phyloP scores from a whole-genome alignment of 2,329 filamentous ascomycete species.

The Aspergillus sergii region DNA sequence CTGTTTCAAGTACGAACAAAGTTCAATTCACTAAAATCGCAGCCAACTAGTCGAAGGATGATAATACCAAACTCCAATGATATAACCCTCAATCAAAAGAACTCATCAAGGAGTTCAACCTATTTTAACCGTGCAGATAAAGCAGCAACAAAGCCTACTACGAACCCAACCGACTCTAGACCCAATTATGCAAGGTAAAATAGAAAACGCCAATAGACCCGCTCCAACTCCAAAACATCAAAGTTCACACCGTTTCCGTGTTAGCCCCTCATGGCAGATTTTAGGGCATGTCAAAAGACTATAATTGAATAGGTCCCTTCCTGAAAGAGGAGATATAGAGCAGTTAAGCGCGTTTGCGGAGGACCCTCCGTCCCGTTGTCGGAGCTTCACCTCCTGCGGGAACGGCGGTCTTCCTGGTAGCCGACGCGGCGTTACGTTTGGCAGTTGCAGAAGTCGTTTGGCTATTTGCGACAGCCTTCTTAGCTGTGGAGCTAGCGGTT shows the following conservation, averaged over 20 bases:
- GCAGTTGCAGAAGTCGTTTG: slow-evolving; percentile 37
- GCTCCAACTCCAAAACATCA: slow-evolving; percentile 2
- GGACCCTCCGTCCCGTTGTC: slow-evolving; percentile 38
- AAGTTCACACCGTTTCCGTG: background rate
- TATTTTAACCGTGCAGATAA: background rate
- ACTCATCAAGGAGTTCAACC: background rate
- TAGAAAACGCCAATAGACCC: slow-evolving; percentile 1
- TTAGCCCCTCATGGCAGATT: background rate
- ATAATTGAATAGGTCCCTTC: background rate
- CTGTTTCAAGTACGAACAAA: background rate
- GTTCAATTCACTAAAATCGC: background rate
- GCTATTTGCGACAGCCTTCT: slow-evolving; percentile 32
- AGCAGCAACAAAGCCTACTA: background rate
- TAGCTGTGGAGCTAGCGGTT: slow-evolving; percentile 28
- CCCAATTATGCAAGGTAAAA: background rate
- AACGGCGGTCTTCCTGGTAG: slow-evolving; percentile 37
- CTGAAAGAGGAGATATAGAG: background rate
- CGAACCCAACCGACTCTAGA: background rate
- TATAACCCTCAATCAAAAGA: background rate
- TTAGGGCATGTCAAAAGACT: background rate
- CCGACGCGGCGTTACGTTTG: slow-evolving; percentile 37
- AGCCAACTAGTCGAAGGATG: background rate
- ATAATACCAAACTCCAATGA: slow-evolving; percentile 3
- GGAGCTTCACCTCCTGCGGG: slow-evolving; percentile 34
- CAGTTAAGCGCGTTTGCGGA: slow-evolving; percentile 44